phyloP scores from a whole-genome alignment of 2,329 filamentous ascomycete species.

The Neodidymelliopsis sp. region DNA sequence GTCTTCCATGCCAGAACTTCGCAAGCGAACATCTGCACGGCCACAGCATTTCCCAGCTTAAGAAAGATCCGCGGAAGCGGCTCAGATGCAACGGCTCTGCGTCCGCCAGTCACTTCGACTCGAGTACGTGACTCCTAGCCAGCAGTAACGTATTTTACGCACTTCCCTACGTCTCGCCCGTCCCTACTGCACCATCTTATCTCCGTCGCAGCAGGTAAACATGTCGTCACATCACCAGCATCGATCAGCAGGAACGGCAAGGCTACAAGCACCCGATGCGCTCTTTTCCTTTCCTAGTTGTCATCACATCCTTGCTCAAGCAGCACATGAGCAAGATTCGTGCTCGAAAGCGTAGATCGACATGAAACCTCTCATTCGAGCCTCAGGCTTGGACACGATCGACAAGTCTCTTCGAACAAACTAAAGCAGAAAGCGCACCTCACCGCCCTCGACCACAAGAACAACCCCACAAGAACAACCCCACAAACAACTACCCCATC shows the following conservation, averaged over 20 bases:
- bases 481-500: too few relatives aligned
- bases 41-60: not conserved
- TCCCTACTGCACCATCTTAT: not conserved
- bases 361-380: too few relatives aligned
- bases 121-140: not conserved
- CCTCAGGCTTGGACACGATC: too few relatives aligned
- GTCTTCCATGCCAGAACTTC: too few relatives aligned
- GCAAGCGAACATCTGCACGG: too few relatives aligned
- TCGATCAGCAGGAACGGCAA: not conserved
- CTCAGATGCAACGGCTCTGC: not conserved
- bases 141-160: not conserved
- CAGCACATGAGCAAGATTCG: not conserved
- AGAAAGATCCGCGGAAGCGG: not conserved
- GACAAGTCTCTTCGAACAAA: too few relatives aligned
- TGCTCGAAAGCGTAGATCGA: not conserved
- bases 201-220: not conserved
- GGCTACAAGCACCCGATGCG: conserved; percentile 1
- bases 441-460: too few relatives aligned
- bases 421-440: too few relatives aligned
- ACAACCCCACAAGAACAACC: too few relatives aligned
- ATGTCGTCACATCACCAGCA: not conserved
- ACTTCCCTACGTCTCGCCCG: not conserved
- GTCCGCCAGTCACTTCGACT: not conserved
- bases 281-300: not conserved
- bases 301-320: too few relatives aligned